Conservation (phyloP, 805 yeast species). For the Saturnispora kantuleensis region DNA sequence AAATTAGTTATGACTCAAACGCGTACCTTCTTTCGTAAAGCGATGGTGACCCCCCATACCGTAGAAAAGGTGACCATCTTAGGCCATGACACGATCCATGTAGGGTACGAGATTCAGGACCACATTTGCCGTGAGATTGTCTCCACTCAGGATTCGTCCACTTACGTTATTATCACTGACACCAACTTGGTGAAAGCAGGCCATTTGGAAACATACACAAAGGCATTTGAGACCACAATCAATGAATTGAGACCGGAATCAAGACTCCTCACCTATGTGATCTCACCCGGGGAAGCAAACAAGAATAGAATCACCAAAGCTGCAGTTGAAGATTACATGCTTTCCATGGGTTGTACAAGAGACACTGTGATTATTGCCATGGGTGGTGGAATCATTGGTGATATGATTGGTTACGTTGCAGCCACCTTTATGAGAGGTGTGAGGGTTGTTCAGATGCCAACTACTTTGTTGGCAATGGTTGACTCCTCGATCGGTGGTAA, state of each 20-base stretch:
- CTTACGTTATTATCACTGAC: constrained; percentile 88
- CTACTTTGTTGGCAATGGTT: constrained; percentile 91
- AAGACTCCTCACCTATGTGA: constrained; percentile 62
- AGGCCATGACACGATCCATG: constrained; percentile 77
- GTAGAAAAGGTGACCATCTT: constrained; percentile 59
- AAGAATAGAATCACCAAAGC: constrained; percentile 87
- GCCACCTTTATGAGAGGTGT: constrained; percentile 99
- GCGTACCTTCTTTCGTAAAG: no score
- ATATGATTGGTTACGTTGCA: constrained; percentile 98
- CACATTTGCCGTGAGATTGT: constrained; percentile 67
- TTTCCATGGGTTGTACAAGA: constrained; percentile 81
- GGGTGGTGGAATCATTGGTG: constrained; percentile 99
- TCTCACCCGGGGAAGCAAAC: constrained; percentile 89
- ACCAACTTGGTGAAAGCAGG: constrained; percentile 62
- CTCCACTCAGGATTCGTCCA: constrained; percentile 60
- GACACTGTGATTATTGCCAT: constrained; percentile 91
- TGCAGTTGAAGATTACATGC: constrained; percentile 80
- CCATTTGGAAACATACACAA: constrained; percentile 40
- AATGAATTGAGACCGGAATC: constrained; percentile 36
- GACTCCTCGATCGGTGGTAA: constrained; percentile 98
- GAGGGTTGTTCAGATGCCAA: constrained; percentile 86
- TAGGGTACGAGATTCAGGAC: constrained; percentile 72
- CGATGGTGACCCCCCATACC: constrained; percentile 4
- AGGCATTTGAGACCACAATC: constrained; percentile 33
- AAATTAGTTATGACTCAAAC: not conserved